Percentiles rank a stretch among this genome's conserved stretches.
phyloP scores from a whole-genome alignment of 2,329 filamentous ascomycete species.

The Verticillium albo-atrum region DNA sequence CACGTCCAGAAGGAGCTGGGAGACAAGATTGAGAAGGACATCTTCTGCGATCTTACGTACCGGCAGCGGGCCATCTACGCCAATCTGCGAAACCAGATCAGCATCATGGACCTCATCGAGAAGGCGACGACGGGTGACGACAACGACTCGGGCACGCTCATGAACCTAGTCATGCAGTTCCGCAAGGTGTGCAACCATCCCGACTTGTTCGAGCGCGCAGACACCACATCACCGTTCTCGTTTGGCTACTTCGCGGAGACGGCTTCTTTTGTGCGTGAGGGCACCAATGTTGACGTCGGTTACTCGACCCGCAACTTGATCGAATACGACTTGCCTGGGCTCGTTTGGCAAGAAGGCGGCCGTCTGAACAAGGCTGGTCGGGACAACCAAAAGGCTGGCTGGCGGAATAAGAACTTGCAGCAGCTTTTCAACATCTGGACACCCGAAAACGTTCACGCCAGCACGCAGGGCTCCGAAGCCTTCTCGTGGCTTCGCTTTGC shows the following conservation, averaged over 20 bases:
- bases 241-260: constrained; percentile 90
- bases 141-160: constrained; percentile 88
- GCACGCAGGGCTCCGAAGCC: constrained; percentile 53
- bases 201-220: constrained; percentile 91
- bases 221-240: constrained; percentile 81
- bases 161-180: constrained; percentile 99
- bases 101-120: constrained; percentile 96
- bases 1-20: constrained; percentile 98
- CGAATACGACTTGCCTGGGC: constrained; percentile 74
- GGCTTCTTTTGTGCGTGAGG: constrained; percentile 89
- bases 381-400: constrained; percentile 73
- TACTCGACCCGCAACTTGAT: constrained; percentile 88
- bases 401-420: constrained; percentile 69
- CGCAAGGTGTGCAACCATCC: constrained; percentile 99
- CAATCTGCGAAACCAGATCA: constrained; percentile 93
- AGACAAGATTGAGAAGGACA: constrained; percentile 95
- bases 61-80: constrained; percentile 91
- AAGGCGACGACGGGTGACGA: constrained; percentile 94
- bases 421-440: constrained; percentile 90
- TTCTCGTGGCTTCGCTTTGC: constrained; percentile 92
- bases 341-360: constrained; percentile 79
- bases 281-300: constrained; percentile 69
- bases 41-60: constrained; percentile 96
- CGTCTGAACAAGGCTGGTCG: constrained; percentile 69
- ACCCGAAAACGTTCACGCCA: constrained; percentile 69